Percentiles rank a stretch among this genome's conserved stretches.
phyloP scores from a whole-genome alignment of 2,329 filamentous ascomycete species.

The Aschersonia sp. region DNA sequence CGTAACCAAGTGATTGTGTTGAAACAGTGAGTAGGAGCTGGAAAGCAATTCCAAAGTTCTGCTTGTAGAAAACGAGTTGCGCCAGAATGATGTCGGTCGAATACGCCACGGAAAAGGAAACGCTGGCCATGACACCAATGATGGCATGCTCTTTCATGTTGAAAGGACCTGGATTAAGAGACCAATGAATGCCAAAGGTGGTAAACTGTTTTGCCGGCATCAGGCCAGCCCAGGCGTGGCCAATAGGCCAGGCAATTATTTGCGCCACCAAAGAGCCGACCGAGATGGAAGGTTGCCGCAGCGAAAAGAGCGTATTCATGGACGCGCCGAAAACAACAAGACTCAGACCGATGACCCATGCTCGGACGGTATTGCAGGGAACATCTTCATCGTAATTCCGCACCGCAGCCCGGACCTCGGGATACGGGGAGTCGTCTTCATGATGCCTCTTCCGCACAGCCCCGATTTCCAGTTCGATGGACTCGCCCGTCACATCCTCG shows the following conservation, averaged over 20 bases:
- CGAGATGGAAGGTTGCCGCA: constrained; percentile 45
- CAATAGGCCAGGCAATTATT: constrained; percentile 49
- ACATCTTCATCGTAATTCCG: constrained; percentile 49
- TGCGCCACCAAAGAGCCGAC: constrained; percentile 47
- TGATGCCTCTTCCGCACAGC: constrained; percentile 19
- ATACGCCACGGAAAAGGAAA: constrained; percentile 55
- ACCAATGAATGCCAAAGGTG: constrained; percentile 38
- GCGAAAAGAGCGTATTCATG: constrained; percentile 48
- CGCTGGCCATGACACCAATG: constrained; percentile 57
- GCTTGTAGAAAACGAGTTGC: constrained; percentile 56
- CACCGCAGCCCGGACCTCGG: constrained; percentile 50
- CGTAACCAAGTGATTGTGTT: constrained; percentile 55
- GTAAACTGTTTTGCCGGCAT: constrained; percentile 34
- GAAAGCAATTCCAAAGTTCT: constrained; percentile 51
- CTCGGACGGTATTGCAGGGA: constrained; percentile 50
- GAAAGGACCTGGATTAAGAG: constrained; percentile 53
- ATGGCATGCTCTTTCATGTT: constrained; percentile 57
- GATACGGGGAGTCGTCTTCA: constrained; percentile 48
- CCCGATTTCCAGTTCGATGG: constrained; percentile 9
- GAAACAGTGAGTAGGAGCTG: constrained; percentile 53
- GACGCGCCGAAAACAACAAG: constrained; percentile 42
- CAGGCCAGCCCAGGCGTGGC: constrained; percentile 42
- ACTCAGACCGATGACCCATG: constrained; percentile 46
- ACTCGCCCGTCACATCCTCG: constrained; percentile 23
- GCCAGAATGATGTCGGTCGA: constrained; percentile 62